phyloP scores from a whole-genome alignment of 2,329 filamentous ascomycete genomes.

The Byssothecium circinans region DNA sequence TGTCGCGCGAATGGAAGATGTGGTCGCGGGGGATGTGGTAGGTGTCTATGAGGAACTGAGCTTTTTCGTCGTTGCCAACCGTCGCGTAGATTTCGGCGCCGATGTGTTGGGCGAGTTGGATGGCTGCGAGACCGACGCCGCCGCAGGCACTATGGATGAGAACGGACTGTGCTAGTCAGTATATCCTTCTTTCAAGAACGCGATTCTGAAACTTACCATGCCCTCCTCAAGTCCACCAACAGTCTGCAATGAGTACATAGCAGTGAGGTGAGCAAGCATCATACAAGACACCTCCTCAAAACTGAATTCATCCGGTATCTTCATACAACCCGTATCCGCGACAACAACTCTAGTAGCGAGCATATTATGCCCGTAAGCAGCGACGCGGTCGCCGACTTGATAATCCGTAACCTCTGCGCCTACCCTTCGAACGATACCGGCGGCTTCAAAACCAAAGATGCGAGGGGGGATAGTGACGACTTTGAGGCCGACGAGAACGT shows the following conservation, averaged over 20 bases:
- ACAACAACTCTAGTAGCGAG: conserved; percentile 6
- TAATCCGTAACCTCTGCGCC: conserved; percentile 13
- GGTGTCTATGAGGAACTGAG: conserved; percentile 12
- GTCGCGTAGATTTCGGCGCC: conserved; percentile 32
- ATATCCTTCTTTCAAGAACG: too few relatives aligned
- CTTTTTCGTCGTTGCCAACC: conserved; percentile 23
- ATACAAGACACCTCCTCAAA: conserved; percentile 34
- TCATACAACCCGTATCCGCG: conserved; percentile 4
- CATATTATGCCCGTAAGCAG: conserved; percentile 1
- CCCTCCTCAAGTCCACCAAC: conserved; percentile 17
- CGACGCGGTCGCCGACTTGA: conserved; percentile 21
- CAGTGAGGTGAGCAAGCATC: conserved; percentile 23
- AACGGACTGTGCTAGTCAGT: conserved; percentile 2
- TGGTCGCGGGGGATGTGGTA: conserved; percentile 24
- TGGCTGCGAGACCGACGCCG: conserved; percentile 22
- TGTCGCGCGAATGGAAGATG: conserved; percentile 37
- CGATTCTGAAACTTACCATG: conserved; percentile 9
- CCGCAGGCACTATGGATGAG: conserved; percentile 25
- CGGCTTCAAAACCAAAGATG: conserved; percentile 13
- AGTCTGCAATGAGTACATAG: conserved; percentile 23
- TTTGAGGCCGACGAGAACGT: neutral
- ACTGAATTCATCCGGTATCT: conserved; percentile 28
- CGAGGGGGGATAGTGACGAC: neutral
- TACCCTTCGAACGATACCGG: conserved; percentile 17
- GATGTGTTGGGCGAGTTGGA: conserved; percentile 17